A percentile compares a stretch with the other conserved stretches of the same genome.
phyloP scores from a whole-genome alignment of 2,329 filamentous ascomycete genomes.

The Orbilia quercus region DNA sequence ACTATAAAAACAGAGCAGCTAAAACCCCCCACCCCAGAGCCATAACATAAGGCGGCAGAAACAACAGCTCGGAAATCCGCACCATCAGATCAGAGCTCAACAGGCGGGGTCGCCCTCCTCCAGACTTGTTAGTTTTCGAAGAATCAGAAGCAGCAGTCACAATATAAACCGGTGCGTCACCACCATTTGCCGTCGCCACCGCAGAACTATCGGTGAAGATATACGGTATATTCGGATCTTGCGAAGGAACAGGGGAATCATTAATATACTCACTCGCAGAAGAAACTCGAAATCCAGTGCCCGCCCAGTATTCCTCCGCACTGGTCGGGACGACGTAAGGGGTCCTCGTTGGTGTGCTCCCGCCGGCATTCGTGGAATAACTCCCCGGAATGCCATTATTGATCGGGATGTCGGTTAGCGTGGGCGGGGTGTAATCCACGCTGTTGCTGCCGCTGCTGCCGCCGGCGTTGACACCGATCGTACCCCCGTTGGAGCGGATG shows the following conservation, averaged over 20 bases:
- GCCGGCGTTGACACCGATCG: conserved; percentile 69
- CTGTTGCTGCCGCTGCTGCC: conserved; percentile 73
- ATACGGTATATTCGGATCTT: conserved; percentile 46
- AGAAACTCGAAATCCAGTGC: conserved; percentile 55
- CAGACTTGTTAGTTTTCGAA: conserved; percentile 35
- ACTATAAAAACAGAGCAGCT: conserved; percentile 47
- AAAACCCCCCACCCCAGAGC: conserved; percentile 44
- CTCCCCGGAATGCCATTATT: conserved; percentile 77
- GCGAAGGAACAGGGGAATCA: not conserved
- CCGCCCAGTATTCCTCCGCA: conserved; percentile 55
- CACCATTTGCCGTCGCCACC: conserved; percentile 54
- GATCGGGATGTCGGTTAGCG: conserved; percentile 64
- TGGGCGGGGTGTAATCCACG: conserved; percentile 68
- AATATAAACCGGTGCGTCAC: conserved; percentile 59
- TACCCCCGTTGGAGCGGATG: conserved; percentile 82
- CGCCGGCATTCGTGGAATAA: conserved; percentile 73
- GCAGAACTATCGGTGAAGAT: conserved; percentile 44
- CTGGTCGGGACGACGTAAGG: conserved; percentile 71
- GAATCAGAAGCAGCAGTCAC: conserved; percentile 59
- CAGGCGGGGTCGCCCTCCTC: conserved; percentile 49
- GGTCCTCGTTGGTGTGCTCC: conserved; percentile 4
- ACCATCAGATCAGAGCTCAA: conserved; percentile 27
- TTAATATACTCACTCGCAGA: conserved; percentile 50
- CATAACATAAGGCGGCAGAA: conserved; percentile 35
- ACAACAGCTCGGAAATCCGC: conserved; percentile 38